Conservation (phyloP, 148 eudicot species). For the Fagopyrum tataricum region DNA sequence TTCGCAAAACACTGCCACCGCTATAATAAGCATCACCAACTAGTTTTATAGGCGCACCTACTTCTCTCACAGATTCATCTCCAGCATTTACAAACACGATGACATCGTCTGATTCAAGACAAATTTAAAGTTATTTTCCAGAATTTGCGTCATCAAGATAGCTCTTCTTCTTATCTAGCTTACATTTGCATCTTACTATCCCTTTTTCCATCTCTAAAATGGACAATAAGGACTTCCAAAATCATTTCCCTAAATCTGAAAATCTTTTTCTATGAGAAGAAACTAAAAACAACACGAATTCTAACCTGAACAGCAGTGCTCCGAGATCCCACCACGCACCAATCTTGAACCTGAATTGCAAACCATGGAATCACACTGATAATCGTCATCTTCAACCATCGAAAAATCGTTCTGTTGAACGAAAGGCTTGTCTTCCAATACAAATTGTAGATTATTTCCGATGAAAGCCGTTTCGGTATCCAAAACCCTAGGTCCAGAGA, state of each 20-base stretch:
- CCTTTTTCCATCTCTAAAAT: not conserved
- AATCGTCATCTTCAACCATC: constrained; percentile 49
- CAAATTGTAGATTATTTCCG: not conserved
- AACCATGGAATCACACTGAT: constrained; percentile 40
- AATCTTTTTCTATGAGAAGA: not conserved
- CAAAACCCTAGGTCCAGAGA: constrained; percentile 19
- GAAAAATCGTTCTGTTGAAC: constrained; percentile 15
- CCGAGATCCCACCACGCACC: constrained; percentile 44
- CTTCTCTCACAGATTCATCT: constrained; percentile 29
- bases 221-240: not conserved
- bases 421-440: not conserved
- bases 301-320: constrained; percentile 48
- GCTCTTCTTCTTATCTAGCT: not conserved
- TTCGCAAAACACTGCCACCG: constrained; percentile 66
- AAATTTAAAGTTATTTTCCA: constrained; percentile 3
- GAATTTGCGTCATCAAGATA: not conserved
- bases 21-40: constrained; percentile 53
- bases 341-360: constrained; percentile 53
- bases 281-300: constrained; percentile 4
- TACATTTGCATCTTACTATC: not conserved
- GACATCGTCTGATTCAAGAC: constrained; percentile 48
- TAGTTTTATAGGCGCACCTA: constrained; percentile 35
- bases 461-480: constrained; percentile 23
- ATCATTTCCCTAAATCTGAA: not conserved
- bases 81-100: constrained; percentile 83